Evolutionary conservation across 225 moss, liverwort and hornwort species (phyloP), one percentile per base, ranked within the genome.

Genomic region (Anthoceros angustus): DNA sequence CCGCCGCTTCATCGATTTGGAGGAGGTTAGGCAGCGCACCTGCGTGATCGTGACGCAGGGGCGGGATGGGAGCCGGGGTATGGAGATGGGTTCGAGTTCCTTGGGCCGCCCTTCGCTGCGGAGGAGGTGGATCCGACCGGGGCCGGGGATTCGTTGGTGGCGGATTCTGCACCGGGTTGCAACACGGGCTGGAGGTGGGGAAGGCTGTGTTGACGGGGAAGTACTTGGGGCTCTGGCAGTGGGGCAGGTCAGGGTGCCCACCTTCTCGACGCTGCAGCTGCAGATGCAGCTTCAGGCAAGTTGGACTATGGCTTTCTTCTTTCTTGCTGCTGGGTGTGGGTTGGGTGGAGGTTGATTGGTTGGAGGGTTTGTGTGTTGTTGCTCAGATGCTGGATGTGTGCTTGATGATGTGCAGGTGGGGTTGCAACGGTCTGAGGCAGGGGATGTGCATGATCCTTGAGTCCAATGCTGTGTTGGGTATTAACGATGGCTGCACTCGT

Each of bases 141-240:
- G 67, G 95, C 95, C 50, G 91, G 95, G 64, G 95, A 98, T 69
- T 85, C 91, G 74, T 92, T 98, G 70, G 71, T 98, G 81, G 92
- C 95, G 95, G 95, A 12, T 92, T 98, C 49, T 87, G 91, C 66
- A 91, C 92, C 49, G 98, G 91, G n/a, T 76, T 98, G 42, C 86
- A 80, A 68, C 82, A 82, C 73, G 91, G 95, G 20, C 80, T 92
- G 63, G 79, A 88, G 9, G 87, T 89, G 18, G 88, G 89, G 42
- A 83, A 92, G 71, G 88, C 92, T 42, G 91, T 88, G 65, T 74
- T 85, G 16, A 84, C 91, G 91, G 91, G 91, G 92, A 98, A 98
- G 64, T 98, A 86, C 76, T 98, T 98, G 45, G 92, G 65, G 88
- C 85, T 63, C 81, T 91, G 69, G 88, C 95, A 40, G 95, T 98